phyloP scores from a whole-genome alignment of 805 yeast species.

The Myxozyma mucilagina region DNA sequence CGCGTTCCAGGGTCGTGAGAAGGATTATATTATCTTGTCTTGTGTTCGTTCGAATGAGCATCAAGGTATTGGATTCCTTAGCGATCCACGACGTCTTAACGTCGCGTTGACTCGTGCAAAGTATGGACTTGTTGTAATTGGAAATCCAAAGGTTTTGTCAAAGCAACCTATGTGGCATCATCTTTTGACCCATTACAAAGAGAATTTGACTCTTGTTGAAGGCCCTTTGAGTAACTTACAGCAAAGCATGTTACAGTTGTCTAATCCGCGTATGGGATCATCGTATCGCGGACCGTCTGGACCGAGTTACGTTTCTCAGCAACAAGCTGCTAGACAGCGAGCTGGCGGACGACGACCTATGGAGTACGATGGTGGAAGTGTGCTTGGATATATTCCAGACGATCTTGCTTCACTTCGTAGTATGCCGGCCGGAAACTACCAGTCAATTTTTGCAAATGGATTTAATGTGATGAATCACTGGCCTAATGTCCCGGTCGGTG shows the following conservation, averaged over 20 bases:
- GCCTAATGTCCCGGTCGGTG: conserved; percentile 7
- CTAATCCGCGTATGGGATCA: conserved; percentile 27
- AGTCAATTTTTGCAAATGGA: conserved; percentile 27
- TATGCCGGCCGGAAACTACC: conserved; percentile 14
- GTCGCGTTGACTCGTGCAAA: conserved; percentile 89
- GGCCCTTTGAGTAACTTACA: conserved; percentile 82
- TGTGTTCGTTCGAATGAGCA: conserved; percentile 79
- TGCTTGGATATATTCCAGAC: conserved; percentile 44
- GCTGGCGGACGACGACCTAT: neutral
- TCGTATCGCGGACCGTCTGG: neutral
- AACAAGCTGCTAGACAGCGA: conserved; percentile 1
- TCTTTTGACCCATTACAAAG: conserved; percentile 73
- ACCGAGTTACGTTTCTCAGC: conserved; percentile 4
- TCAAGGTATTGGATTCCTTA: conserved; percentile 76
- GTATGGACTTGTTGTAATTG: conserved; percentile 76
- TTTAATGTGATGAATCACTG: conserved; percentile 17
- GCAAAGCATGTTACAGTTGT: conserved; percentile 59
- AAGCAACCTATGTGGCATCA: conserved; percentile 76
- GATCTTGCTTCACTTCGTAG: conserved; percentile 20
- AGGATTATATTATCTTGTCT: conserved; percentile 73
- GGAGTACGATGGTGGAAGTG: conserved; percentile 45
- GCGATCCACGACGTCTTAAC: conserved; percentile 82
- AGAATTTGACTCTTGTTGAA: conserved; percentile 84
- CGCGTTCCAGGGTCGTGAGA: conserved; percentile 91
- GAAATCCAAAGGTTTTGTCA: conserved; percentile 78